Evolutionary conservation across 345 rosid species (phyloP), one percentile per base, ranked within the genome.

Genomic region (Salix caprea): DNA sequence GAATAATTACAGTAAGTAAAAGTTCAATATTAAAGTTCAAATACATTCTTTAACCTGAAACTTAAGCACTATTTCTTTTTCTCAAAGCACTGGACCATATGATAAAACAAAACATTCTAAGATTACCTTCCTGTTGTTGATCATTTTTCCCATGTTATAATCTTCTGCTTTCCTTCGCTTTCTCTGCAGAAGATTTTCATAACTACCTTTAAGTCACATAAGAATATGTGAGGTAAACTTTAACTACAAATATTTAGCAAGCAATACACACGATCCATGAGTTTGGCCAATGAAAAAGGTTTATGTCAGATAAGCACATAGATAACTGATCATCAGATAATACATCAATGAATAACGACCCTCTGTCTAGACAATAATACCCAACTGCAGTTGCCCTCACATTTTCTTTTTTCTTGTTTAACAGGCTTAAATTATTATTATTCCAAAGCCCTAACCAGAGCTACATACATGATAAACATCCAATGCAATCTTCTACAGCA

Each of bases 91-190:
- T 26, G 40, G 23, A 67, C 15, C 52, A 50, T 34, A 24, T 16
- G 18, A 37, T 56, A 19, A 34, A 32, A 14, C 61, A 34, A 44
- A 13, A 28, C 19, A 64, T 30, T 65, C 56, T 52, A 21, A 12
- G 24, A 83, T 67, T 86, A 93, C 99, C 99, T 91, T 92, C 84
- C 87, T 86, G 73, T 69, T 80, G 86, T 75, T 84, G 73, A 78
- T 69, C 83, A 89, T 92, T 86, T 82, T 93, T 30, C 91, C 97
- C 65, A 73, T n/a, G 44, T 73, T 80, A 58, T 82, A 77, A 56
- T 94, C 97, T 66, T 92, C 95, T 68, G 89, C 79, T 88, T 92
- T 94, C 83, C 97, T 89, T 81, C 97, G 86, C 82, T 96, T 96
- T 85, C 94, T 89, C 99, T 93, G 88, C 46, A 44, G 75, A 82